Base-by-base conservation (phyloP, 2,329 filamentous ascomycete genomes). In the Aspergillus fumigatiaffinis region DNA sequence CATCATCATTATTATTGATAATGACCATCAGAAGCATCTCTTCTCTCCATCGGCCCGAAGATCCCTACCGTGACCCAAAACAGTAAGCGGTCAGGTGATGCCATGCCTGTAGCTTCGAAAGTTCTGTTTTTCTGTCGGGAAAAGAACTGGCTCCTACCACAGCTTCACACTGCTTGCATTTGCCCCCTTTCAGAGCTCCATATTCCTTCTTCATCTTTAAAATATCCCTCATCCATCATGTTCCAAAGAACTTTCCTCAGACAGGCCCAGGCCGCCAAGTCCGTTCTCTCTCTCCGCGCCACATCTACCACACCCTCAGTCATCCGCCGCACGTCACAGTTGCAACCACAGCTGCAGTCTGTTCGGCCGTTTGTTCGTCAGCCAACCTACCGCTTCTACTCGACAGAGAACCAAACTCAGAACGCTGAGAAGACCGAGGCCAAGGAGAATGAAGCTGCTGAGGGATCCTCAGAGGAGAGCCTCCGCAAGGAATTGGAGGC, bases 401-500 rank as follows among this genome's bases (percentile, higher is more conserved):
- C 77, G 9, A 77, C 76, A 23, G 76, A 78, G 62, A 71, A 72
- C 50, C 68, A 72, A 47, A 55, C 62, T 26, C 71, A 72, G 47
- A 65, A 73, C 51, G 58, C 62, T 25, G 71, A 71, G 47, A 66
- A 73, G 51, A 62, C 71, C 51, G 66, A 72, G 54, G 68, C 70
- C 38, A 69, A 76, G 23, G 75, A 77, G 58, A 74, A 78, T 48
- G 73, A 78, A 67, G 73, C 77, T 61, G 66, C 74, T 55, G 77
- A 78, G 52, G 73, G 78, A 59, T 65, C 71, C 42, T 71, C 59
- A 63, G 77, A 79, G 68, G 79, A 80, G 57, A 75, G 80, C 52
- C 56, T 84, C 49, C 83, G 84, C 73, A 86, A 86, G 73, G 85
- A 91, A 74, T 73, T 91, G 4, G 88, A 91, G 73, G 80, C 84